Base-by-base conservation (phyloP, 257 asterid genomes). In the Schizonepeta tenuifolia region DNA sequence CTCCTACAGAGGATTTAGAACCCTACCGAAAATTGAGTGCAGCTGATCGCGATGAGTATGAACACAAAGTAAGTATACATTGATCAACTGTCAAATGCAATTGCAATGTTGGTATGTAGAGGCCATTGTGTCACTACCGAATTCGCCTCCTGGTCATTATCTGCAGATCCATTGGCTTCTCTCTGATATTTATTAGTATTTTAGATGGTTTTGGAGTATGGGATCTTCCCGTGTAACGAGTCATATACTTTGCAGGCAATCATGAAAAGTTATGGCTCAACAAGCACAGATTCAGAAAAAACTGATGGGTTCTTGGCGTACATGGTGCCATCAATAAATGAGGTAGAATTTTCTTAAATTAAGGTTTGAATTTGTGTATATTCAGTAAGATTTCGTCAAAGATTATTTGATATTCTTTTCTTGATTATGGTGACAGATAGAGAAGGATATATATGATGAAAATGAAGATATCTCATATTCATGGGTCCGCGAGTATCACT, bases 401-500 rank as follows among this genome's bases (percentile, higher is more conserved):
- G 71, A 35, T 57, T 31, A 65, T 57, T 55, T 57, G 13, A 46
- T 55, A 11, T 35, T 70, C 55, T 14, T 26, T 75, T 67, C 68
- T 75, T 65, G 66, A 73, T 77, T 75, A 67, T 73, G 74, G 55
- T 79, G 68, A 74, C 97, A 95, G 99, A 79, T 90, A 8, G 86
- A 86, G 71, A 95, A 95, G 90, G 97, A 95, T 82, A 86, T 91
- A 71, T 87, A 81, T 38, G 96, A 92, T 72, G 97, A 92, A 67
- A 85, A 77, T 35, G 98, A 92, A 86, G 99, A 95, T 79, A 78
- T 86, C 55, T 79, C 95, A 14, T 92, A 88, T 79, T 78, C 97
- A 21, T 95, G 97, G 98, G 74, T 95, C 77, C 97, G 98, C 51
- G 97, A 90, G 75, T 95, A 95, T 81, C 92, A 92, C 80, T 95